A percentile compares a stretch with the other conserved stretches of the same genome.
These are phyloP conservation scores for Neurospora sp. DNA, from an alignment of 495 filamentous ascomycete species.

Conservation along the genomic window DNA sequence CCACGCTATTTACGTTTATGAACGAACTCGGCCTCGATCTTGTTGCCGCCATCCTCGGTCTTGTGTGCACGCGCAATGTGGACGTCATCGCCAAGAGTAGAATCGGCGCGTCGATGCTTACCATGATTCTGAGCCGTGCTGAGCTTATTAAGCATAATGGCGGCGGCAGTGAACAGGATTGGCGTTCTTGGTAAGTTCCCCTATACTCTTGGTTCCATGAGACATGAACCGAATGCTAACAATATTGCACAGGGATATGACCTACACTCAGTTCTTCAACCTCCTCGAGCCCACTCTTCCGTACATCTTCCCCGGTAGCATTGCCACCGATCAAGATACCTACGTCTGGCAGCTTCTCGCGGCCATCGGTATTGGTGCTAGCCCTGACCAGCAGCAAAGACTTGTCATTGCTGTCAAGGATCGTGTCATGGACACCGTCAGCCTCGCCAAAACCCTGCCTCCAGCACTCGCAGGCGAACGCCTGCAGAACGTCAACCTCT, in stretches of 20 bases:
- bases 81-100: slow-evolving; percentile 68
- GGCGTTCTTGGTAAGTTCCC: slow-evolving; percentile 64
- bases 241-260: slow-evolving; percentile 32
- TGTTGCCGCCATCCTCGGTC: slow-evolving; percentile 75
- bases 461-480: slow-evolving; percentile 70
- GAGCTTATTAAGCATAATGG: slow-evolving; percentile 81
- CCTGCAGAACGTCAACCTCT: slow-evolving; percentile 87
- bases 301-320: slow-evolving; percentile 75
- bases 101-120: slow-evolving; percentile 79
- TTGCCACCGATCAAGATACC: slow-evolving; percentile 75
- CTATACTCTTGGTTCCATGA: background rate
- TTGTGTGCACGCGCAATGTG: slow-evolving; percentile 75
- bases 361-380: slow-evolving; percentile 84
- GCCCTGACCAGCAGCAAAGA: slow-evolving; percentile 84
- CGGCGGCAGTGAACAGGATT: slow-evolving; percentile 56
- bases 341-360: slow-evolving; percentile 98
- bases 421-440: slow-evolving; percentile 91
- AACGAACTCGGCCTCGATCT: slow-evolving; percentile 86
- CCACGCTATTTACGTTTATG: slow-evolving; percentile 74
- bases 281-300: slow-evolving; percentile 70
- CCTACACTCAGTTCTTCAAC: slow-evolving; percentile 82
- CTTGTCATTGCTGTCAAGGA: slow-evolving; percentile 96
- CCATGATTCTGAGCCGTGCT: slow-evolving; percentile 88
- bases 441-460: slow-evolving; percentile 77
- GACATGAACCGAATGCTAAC: slow-evolving; percentile 5